Evolutionary conservation across 2,329 filamentous ascomycete species (phyloP).

Genomic region (Talaromyces sp.): DNA sequence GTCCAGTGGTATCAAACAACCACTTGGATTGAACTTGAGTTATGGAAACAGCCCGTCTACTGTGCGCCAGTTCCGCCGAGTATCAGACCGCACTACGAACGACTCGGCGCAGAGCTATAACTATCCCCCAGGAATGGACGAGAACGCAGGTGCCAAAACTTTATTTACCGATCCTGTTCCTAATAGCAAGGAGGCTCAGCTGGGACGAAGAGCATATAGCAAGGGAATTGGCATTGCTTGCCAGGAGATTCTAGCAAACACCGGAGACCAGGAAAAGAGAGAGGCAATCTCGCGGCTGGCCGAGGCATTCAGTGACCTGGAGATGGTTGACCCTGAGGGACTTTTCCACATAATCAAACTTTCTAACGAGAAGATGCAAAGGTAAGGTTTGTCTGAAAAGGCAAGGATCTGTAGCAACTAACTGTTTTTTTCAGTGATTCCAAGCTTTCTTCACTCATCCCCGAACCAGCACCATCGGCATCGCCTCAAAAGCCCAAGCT

Average conservation of each 20-base stretch:
- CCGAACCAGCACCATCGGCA: slow-evolving; percentile 29
- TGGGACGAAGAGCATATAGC: slow-evolving; percentile 75
- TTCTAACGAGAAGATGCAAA: slow-evolving; percentile 66
- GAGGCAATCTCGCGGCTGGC: slow-evolving; percentile 78
- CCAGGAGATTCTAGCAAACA: slow-evolving; percentile 82
- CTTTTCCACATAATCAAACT: slow-evolving; percentile 77
- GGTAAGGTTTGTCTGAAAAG: slow-evolving; percentile 18
- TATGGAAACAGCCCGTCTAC: slow-evolving; percentile 93
- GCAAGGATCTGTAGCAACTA: not conserved
- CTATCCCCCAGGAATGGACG: slow-evolving; percentile 28
- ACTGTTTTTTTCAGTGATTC: slow-evolving; percentile 23
- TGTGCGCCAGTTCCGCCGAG: slow-evolving; percentile 82
- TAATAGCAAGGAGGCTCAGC: slow-evolving; percentile 69
- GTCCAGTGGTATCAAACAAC: slow-evolving; percentile 60
- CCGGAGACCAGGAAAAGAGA: slow-evolving; percentile 61
- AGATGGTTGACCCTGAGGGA: slow-evolving; percentile 84
- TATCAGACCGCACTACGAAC: slow-evolving; percentile 60
- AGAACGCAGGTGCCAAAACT: slow-evolving; percentile 34
- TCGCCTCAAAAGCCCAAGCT: slow-evolving; percentile 58
- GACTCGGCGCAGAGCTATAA: slow-evolving; percentile 20
- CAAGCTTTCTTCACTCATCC: slow-evolving; percentile 35
- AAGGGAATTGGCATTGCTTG: slow-evolving; percentile 78
- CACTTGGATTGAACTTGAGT: slow-evolving; percentile 81
- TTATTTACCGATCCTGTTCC: slow-evolving; percentile 21
- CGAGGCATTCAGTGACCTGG: slow-evolving; percentile 78